These are phyloP conservation scores for Verbena officinalis DNA, from an alignment of 257 asterid species.

Conservation along the genomic window DNA sequence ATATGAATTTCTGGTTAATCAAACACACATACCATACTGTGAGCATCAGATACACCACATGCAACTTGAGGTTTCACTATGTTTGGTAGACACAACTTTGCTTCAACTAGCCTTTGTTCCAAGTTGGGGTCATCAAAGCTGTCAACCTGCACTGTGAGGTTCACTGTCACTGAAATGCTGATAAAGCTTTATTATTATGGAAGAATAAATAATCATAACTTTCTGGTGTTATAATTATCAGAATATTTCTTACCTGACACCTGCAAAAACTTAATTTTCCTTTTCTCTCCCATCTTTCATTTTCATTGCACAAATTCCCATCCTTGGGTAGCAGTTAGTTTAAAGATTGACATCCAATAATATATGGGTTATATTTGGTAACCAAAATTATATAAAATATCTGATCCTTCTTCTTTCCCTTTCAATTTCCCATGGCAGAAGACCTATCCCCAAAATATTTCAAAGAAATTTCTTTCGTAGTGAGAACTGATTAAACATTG, in stretches of 20 bases:
- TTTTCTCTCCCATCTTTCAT: neutral
- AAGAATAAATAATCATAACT: conserved; percentile 15
- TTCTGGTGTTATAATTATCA: conserved; percentile 16
- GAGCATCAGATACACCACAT: conserved; percentile 94
- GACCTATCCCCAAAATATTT: neutral
- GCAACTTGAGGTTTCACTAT: conserved; percentile 99
- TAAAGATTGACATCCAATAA: conserved; percentile 10
- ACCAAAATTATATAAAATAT: neutral
- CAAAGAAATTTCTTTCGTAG: neutral
- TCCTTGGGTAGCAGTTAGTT: conserved; percentile 3
- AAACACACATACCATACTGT: conserved; percentile 75
- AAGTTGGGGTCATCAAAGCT: conserved; percentile 68
- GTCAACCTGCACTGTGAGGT: conserved; percentile 62
- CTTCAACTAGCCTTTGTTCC: conserved; percentile 68
- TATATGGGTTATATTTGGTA: neutral
- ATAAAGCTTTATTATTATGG: conserved; percentile 20
- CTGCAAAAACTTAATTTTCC: neutral
- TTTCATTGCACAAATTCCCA: conserved; percentile 16
- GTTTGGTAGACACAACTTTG: conserved; percentile 71
- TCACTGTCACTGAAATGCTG: conserved; percentile 34
- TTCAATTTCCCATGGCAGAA: no score
- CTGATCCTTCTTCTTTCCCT: neutral
- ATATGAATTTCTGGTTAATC: neutral
- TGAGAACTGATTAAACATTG: neutral
- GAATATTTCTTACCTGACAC: conserved; percentile 11